A percentile compares a stretch with the other conserved stretches of the same genome.
These are phyloP conservation scores for Sphaerostilbella broomeana DNA, from an alignment of 2,329 filamentous ascomycete genomes.

Conservation along the genomic window DNA sequence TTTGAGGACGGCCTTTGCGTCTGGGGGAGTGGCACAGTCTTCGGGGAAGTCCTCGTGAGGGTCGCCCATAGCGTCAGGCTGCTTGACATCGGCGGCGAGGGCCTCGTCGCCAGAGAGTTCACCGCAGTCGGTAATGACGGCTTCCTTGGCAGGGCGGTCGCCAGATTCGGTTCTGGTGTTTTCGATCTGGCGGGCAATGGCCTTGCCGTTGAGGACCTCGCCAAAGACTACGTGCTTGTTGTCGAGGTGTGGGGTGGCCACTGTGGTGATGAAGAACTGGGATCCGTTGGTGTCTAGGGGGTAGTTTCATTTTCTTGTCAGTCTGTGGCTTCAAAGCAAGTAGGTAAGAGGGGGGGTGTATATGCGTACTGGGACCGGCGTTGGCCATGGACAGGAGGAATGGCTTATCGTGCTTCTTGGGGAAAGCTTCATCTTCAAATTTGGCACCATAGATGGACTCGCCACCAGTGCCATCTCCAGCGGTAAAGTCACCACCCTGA, in stretches of 20 bases:
- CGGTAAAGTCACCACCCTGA: conserved; percentile 91
- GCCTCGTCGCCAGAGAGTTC: conserved; percentile 70
- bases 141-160: conserved; percentile 73
- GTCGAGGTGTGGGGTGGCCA: conserved; percentile 89
- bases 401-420: conserved; percentile 82
- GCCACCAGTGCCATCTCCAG: conserved; percentile 87
- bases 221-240: conserved; percentile 97
- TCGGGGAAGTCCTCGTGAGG: conserved; percentile 94
- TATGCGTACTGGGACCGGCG: conserved; percentile 72
- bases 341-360: background rate
- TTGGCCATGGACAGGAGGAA: conserved; percentile 98
- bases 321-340: background rate
- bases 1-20: conserved; percentile 62
- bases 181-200: conserved; percentile 82
- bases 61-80: conserved; percentile 77
- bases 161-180: conserved; percentile 65
- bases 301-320: background rate
- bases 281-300: conserved; percentile 81
- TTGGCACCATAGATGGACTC: conserved; percentile 97
- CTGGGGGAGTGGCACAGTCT: conserved; percentile 61
- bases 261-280: conserved; percentile 97
- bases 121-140: conserved; percentile 75
- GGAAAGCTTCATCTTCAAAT: conserved; percentile 95
- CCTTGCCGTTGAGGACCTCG: conserved; percentile 88
- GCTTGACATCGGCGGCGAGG: conserved; percentile 58